Evolutionary conservation across 2,329 filamentous ascomycete genomes (phyloP), one percentile per base, ranked within the genome.

Genomic region (Talaromyces sp.): DNA sequence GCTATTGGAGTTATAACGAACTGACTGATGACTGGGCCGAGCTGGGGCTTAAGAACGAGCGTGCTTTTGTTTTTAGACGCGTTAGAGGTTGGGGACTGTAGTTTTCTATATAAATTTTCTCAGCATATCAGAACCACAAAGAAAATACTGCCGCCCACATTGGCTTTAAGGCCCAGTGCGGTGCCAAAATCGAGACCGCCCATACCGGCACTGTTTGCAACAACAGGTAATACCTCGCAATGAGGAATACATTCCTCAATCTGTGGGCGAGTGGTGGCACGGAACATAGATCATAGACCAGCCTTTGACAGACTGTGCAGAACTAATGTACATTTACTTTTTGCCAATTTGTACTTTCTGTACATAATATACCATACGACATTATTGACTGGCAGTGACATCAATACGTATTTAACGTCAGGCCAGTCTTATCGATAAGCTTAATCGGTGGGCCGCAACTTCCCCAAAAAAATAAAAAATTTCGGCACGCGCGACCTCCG

Each of bases 1-100:
- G 89, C 0, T 97, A 93, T 72, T 96, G 91, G 85, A 93, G 88
- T 77, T 93, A 96, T 71, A 96, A 98, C 71, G 84, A 85, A 66
- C 75, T 96, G 69, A 96, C 91, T 8, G 92, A 96, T 72, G 93
- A 97, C 75, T 95, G 90, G 89, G 90, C 82, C 4, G 89, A 90
- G 76, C 98, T 98, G 75, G 79, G 78, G 1, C 68, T 88, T 66
- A 83, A 82, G 70, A 85, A 88, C 68, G 84, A 87, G 72, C 76
- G 80, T 63, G 38, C 31, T 41, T 88, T 85, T 77, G 85, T 84
- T 62, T 88, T 85, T 77, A 82, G 82, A 65, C 72, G 86, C 46
- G 86, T 88, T 5, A 84, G 78, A 69, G 86, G 84, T 49, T 88
- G 82, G 77, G 81, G 80, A 2, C 71, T 81, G 67, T 72, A 66